phyloP scores from a whole-genome alignment of 768 basidiomycete species.

The Dacryopinax spathularia region DNA sequence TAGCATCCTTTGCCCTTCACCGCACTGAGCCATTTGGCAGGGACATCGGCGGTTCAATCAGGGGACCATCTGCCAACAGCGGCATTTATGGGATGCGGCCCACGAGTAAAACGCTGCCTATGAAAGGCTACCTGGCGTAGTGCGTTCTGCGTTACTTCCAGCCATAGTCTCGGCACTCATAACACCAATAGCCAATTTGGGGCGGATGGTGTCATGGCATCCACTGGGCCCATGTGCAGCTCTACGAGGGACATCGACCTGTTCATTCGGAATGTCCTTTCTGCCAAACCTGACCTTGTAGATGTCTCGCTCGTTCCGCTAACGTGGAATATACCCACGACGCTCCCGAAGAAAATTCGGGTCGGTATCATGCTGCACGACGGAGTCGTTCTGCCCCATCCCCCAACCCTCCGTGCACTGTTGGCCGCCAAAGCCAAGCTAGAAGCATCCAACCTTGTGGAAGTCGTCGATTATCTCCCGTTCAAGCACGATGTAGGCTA shows the following conservation, averaged over 20 bases:
- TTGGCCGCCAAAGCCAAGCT: neutral
- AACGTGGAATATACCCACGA: conserved; percentile 30
- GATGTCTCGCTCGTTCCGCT: conserved; percentile 36
- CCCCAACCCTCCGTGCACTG: neutral
- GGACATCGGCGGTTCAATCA: conserved; percentile 1
- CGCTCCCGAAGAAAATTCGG: conserved; percentile 29
- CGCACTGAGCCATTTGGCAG: neutral
- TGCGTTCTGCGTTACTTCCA: neutral
- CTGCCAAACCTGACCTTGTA: conserved; percentile 31
- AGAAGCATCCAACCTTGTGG: neutral
- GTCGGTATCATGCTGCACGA: conserved; percentile 32
- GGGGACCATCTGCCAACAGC: neutral
- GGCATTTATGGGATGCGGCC: conserved; percentile 4
- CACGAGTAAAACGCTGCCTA: neutral
- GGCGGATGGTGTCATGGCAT: conserved; percentile 39
- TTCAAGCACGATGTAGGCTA: neutral
- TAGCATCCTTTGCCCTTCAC: neutral
- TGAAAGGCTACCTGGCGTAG: neutral
- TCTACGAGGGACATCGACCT: conserved; percentile 36
- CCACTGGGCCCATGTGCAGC: conserved; percentile 34
- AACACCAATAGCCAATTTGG: conserved; percentile 41
- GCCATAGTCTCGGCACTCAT: too few relatives aligned
- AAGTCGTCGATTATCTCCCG: conserved; percentile 5
- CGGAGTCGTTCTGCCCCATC: conserved; percentile 3
- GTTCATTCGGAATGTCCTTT: conserved; percentile 36